phyloP scores from a whole-genome alignment of 2,329 filamentous ascomycete genomes.

The Nemania diffusa region DNA sequence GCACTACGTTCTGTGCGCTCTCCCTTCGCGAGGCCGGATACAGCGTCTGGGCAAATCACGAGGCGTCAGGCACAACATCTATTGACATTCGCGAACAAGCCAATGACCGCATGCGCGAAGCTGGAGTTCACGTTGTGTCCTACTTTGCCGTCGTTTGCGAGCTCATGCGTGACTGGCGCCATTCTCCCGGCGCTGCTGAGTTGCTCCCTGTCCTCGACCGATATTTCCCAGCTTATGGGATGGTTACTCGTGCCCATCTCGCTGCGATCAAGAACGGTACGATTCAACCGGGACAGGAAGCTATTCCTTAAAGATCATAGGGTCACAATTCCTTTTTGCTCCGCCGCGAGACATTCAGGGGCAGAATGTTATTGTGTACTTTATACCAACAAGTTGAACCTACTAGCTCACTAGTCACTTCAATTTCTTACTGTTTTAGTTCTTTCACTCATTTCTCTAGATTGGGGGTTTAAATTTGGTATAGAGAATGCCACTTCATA shows the following conservation, averaged over 20 bases:
- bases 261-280: conserved; percentile 70
- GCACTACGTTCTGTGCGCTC: conserved; percentile 78
- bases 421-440: no score
- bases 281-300: conserved; percentile 65
- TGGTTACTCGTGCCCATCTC: conserved; percentile 69
- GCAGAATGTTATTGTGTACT: neutral
- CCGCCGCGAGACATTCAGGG: neutral
- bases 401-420: no score
- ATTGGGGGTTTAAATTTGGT: no score
- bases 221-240: conserved; percentile 73
- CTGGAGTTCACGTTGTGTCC: conserved; percentile 72
- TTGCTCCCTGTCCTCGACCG: conserved; percentile 72
- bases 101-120: conserved; percentile 73
- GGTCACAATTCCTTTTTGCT: neutral
- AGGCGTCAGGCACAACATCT: conserved; percentile 75
- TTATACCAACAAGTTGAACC: no score
- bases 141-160: conserved; percentile 73
- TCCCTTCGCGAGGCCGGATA: conserved; percentile 77
- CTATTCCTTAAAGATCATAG: conserved; percentile 36
- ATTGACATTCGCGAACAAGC: conserved; percentile 69
- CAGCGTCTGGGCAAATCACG: conserved; percentile 77
- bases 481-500: no score
- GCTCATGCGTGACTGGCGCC: conserved; percentile 77
- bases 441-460: no score
- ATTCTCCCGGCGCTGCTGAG: conserved; percentile 61